phyloP scores from a whole-genome alignment of 2,329 filamentous ascomycete genomes.

The Neonectria punicea region DNA sequence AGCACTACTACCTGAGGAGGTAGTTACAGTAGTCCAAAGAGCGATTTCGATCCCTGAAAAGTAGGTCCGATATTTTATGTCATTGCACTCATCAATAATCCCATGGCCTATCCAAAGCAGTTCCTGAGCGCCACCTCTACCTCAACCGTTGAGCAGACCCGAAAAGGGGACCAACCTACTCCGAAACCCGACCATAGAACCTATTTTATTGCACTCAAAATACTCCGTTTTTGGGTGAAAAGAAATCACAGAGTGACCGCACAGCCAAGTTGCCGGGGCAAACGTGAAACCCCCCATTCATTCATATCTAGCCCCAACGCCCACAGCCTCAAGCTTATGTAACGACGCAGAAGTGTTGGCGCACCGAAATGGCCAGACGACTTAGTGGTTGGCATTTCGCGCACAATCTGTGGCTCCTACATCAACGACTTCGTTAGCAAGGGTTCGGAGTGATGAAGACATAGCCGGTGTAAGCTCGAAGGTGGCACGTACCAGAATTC shows the following conservation, averaged over 20 bases:
- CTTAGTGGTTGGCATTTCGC: slow-evolving; percentile 16
- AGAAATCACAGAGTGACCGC: neutral
- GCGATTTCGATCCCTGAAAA: too few relatives aligned
- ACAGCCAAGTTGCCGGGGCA: neutral
- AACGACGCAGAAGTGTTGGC: slow-evolving; percentile 9
- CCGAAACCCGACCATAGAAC: neutral
- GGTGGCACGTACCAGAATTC: slow-evolving; percentile 37
- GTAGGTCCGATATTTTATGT: neutral
- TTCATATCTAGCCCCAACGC: neutral
- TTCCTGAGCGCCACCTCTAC: neutral
- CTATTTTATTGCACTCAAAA: neutral
- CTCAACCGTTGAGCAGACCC: neutral
- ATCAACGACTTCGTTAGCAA: neutral
- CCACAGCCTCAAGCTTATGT: neutral
- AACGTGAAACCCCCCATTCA: too few relatives aligned
- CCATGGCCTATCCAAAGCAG: neutral
- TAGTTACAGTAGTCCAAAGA: too few relatives aligned
- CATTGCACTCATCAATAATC: neutral
- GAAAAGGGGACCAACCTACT: neutral
- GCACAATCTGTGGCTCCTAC: slow-evolving; percentile 20
- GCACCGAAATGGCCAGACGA: slow-evolving; percentile 2
- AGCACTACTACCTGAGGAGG: too few relatives aligned
- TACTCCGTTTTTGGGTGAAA: neutral
- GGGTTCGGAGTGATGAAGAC: neutral
- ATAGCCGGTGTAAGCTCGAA: neutral